phyloP scores from a whole-genome alignment of 768 basidiomycete genomes.

The Pulveroboletus frians region DNA sequence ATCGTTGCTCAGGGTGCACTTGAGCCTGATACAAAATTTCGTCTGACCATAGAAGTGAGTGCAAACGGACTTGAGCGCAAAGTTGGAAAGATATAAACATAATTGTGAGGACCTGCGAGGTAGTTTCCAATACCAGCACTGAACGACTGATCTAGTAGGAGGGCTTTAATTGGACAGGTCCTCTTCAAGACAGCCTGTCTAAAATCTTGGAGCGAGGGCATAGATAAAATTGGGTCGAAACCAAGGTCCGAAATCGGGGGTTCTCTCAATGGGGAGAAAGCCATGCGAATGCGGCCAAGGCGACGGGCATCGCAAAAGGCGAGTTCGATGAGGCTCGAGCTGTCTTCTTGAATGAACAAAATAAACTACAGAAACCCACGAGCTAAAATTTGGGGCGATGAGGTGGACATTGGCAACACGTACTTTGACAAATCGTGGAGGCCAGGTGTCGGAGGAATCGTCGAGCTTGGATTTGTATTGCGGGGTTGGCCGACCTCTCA shows the following conservation, averaged over 20 bases:
- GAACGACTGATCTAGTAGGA: slow-evolving; percentile 77
- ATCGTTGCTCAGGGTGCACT: slow-evolving; percentile 67
- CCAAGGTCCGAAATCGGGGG: slow-evolving; percentile 69
- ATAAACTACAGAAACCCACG: slow-evolving; percentile 44
- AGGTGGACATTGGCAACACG: not conserved
- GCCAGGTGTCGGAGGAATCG: slow-evolving; percentile 47
- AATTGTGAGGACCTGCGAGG: slow-evolving; percentile 53
- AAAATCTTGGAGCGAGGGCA: slow-evolving; percentile 56
- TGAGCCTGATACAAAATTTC: slow-evolving; percentile 71
- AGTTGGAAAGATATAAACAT: not conserved
- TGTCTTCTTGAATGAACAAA: slow-evolving; percentile 46
- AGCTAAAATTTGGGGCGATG: not conserved
- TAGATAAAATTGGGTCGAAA: slow-evolving; percentile 70
- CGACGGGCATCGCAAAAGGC: slow-evolving; percentile 72
- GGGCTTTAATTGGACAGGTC: slow-evolving; percentile 62
- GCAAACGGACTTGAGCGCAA: not conserved
- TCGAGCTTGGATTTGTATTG: slow-evolving; percentile 47
- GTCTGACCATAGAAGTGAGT: slow-evolving; percentile 33
- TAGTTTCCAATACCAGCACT: slow-evolving; percentile 81
- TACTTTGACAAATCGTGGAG: slow-evolving; percentile 65
- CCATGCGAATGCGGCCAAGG: slow-evolving; percentile 64
- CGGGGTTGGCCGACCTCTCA: slow-evolving; percentile 44
- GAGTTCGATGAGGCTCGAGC: slow-evolving; percentile 39
- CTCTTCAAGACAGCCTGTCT: slow-evolving; percentile 44
- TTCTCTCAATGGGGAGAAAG: slow-evolving; percentile 50